Evolutionary conservation across 352 stramenopile genomes (phyloP), one percentile per base, ranked within the genome.

Genomic region (Blastocystis sp.): DNA sequence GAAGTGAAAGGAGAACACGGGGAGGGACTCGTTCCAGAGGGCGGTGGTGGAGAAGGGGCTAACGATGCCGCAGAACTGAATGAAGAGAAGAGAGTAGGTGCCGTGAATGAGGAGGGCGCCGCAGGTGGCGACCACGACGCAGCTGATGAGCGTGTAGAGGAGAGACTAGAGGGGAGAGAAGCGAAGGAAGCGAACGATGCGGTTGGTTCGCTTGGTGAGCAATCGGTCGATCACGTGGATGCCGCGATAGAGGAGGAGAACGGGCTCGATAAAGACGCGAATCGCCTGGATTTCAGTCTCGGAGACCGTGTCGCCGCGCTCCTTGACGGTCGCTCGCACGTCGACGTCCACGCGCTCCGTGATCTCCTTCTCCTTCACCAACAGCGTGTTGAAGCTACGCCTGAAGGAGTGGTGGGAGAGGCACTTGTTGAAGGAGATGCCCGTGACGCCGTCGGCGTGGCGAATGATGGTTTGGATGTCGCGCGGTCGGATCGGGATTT

Each of bases 51-150:
- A 48, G 61, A 59, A 84, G 34, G 74, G 40, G 48, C 52, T 38
- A 52, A 84, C 28, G 1, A 68, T 45, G 14, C 74, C 74, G 48
- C 74, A 84, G 48, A 68, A 84, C 74, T 84, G 74, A 48, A 28
- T 45, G 45, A 69, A 84, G 48, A 84, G 52, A 1, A 68, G 34
- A 9, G 48, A 34, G 14, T 68, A 59, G 2, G 57, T 40, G 28
- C 28, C n/a, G 17, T 28, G 60, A 17, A 57, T 52, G 42, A 84
- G 38, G 4, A 84, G 3, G 1, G 42, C 28, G 60, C 48, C 2
- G 17, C 65, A 68, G 21, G 45, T 11, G 10, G 19, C 11, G 9
- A 69, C 65, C 4, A 84, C 1, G 0, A 52, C 19, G 14, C 9
- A 42, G 19, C 54, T 54, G 24, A 68, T n/a, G 40, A 9, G 21